Evolutionary conservation across 805 yeast species (phyloP).

Genomic region (Grigorovia transvaalensis): DNA sequence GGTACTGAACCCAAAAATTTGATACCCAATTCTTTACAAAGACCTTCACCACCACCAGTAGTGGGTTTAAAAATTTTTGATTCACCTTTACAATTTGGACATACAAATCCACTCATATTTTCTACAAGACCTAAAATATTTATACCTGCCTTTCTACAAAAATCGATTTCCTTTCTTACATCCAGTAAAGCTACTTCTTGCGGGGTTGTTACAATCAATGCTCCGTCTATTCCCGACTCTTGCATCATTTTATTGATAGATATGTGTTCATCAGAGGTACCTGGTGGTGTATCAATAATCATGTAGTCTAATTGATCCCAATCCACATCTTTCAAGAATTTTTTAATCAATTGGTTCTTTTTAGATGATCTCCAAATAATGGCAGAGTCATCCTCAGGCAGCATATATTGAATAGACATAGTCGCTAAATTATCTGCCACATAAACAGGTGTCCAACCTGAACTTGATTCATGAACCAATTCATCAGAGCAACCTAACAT

Average conservation of each 20-base stretch:
- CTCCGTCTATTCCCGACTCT: constrained; percentile 91
- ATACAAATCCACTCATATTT: constrained; percentile 97
- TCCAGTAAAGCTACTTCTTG: constrained; percentile 94
- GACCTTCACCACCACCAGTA: constrained; percentile 87
- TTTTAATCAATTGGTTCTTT: constrained; percentile 86
- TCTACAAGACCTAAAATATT: constrained; percentile 84
- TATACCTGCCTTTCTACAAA: constrained; percentile 84
- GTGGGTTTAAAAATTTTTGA: constrained; percentile 88
- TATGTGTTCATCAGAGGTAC: constrained; percentile 94
- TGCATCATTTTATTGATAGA: constrained; percentile 80
- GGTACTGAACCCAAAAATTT: constrained; percentile 90
- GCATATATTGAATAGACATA: constrained; percentile 91
- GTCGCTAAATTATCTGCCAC: constrained; percentile 90
- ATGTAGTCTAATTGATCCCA: constrained; percentile 80
- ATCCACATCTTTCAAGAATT: constrained; percentile 85
- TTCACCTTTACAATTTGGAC: constrained; percentile 88
- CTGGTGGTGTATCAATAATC: constrained; percentile 95
- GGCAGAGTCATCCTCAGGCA: constrained; percentile 88
- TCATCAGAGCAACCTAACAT: constrained; percentile 91
- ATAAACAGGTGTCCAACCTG: constrained; percentile 96
- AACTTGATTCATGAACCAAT: constrained; percentile 73
- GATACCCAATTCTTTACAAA: constrained; percentile 69
- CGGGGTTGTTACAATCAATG: constrained; percentile 89
- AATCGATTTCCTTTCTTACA: constrained; percentile 91
- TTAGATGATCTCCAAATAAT: constrained; percentile 97